Percentiles rank a stretch among this genome's conserved stretches.
These are phyloP conservation scores for Fusarium devonianum DNA, from an alignment of 2,329 filamentous ascomycete species.

Conservation along the genomic window DNA sequence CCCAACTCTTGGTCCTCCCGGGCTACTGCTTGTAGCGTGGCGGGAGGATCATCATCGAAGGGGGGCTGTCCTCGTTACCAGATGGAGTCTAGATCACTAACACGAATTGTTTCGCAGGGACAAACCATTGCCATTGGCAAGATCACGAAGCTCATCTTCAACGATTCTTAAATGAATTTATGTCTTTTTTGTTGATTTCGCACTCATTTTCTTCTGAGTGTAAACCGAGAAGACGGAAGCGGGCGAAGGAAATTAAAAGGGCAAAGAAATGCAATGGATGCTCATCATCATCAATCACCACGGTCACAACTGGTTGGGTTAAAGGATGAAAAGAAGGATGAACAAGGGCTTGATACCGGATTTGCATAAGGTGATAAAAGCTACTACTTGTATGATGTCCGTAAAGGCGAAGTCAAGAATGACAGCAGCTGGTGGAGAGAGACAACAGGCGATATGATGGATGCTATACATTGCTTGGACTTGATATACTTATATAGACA, in stretches of 20 bases:
- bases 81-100: slow-evolving; percentile 36
- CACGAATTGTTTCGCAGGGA: slow-evolving; percentile 64
- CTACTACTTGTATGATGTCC: slow-evolving; percentile 22
- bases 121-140: slow-evolving; percentile 99
- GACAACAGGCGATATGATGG: slow-evolving; percentile 31
- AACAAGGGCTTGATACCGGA: slow-evolving; percentile 14
- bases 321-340: slow-evolving; percentile 1
- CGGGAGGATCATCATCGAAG: slow-evolving; percentile 8
- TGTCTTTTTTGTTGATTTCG: slow-evolving; percentile 21
- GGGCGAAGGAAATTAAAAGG: slow-evolving; percentile 20
- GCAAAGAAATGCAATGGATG: slow-evolving; percentile 16
- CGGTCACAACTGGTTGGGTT: slow-evolving; percentile 19
- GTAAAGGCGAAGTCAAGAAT: slow-evolving; percentile 20
- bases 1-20: slow-evolving; percentile 5
- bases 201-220: not conserved
- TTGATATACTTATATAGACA: slow-evolving; percentile 35
- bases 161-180: slow-evolving; percentile 43
- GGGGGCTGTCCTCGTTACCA: slow-evolving; percentile 14
- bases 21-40: slow-evolving; percentile 15
- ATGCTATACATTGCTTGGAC: slow-evolving; percentile 27
- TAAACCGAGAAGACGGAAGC: slow-evolving; percentile 12
- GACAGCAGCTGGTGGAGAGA: slow-evolving; percentile 18
- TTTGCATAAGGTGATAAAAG: slow-evolving; percentile 33
- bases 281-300: slow-evolving; percentile 25
- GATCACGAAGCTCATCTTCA: slow-evolving; percentile 83